Base-by-base conservation (phyloP, 257 asterid genomes). In the Solanum etuberosum region DNA sequence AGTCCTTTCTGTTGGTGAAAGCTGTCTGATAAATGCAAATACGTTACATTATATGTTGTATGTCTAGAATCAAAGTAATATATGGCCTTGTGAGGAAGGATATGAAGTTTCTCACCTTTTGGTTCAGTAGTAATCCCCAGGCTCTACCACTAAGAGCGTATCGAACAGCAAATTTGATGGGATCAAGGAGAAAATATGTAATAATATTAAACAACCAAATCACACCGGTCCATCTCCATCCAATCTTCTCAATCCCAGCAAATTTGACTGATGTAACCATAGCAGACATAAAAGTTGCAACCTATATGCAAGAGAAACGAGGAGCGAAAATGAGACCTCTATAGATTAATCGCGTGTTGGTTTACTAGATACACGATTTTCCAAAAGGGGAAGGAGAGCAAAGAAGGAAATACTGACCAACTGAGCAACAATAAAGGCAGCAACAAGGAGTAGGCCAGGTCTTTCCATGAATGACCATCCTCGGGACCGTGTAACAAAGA, bases 371-470 rank as follows among this genome's bases (percentile, higher is more conserved):
- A 73, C 0, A 31, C 3, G 23, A 11, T 1, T 37, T 21, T 18
- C 31, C 9, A 11, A 74, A 74, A 35, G 31, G 20, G 29, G 25
- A 43, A 78, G 65, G n/a, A 78, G 61, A 43, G 27, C 16, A 9
- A 43, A 25, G 61, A 42, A 31, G 29, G 6, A 4, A 51, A 72
- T 25, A 57, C 86, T 87, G 89, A 93, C 97, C 96, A 93, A 38
- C 83, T 94, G 96, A 74, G 96, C 96, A 74, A 92, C 86, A 61
- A 92, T n/a, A 21, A 94, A 94, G 51, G 97, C 96, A 16, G 80
- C 86, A 15, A 94, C 90, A 3, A 94, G 93, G 20, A 93, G 95
- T 77, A 93, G 91, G n/a, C 97, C 96, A 2, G 96, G 95, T 57
- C 94, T 87, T 88, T 92, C 94, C 9, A 89, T 84, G 88, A 91